phyloP scores from a whole-genome alignment of 768 basidiomycete species.

The Boletellus sp. region DNA sequence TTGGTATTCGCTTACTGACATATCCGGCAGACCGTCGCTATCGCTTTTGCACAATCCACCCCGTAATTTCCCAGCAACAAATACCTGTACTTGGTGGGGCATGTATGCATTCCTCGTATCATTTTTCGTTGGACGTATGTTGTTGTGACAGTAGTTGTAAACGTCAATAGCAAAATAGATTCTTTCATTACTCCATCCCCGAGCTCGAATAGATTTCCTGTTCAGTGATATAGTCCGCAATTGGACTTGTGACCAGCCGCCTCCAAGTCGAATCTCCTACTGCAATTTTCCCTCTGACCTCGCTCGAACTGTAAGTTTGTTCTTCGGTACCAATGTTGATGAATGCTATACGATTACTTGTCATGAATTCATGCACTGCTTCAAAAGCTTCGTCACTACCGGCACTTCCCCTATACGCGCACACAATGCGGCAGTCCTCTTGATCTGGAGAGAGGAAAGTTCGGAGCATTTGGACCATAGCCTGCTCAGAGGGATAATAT shows the following conservation, averaged over 20 bases:
- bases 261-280: constrained; percentile 39
- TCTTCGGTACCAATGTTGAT: constrained; percentile 58
- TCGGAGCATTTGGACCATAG: constrained; percentile 55
- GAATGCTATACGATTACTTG: constrained; percentile 49
- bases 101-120: constrained; percentile 2
- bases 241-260: constrained; percentile 40
- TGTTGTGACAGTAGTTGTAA: constrained; percentile 2
- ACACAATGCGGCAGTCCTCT: constrained; percentile 62
- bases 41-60: constrained; percentile 82
- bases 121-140: neutral
- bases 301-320: constrained; percentile 65
- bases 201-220: constrained; percentile 41
- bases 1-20: constrained; percentile 14
- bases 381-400: constrained; percentile 19
- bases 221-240: constrained; percentile 51
- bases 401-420: constrained; percentile 50
- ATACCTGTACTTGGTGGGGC: constrained; percentile 1
- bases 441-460: constrained; percentile 55
- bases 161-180: constrained; percentile 12
- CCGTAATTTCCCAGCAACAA: constrained; percentile 9
- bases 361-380: constrained; percentile 47
- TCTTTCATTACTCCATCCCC: constrained; percentile 2
- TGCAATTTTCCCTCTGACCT: constrained; percentile 43
- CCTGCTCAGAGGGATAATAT: constrained; percentile 57
- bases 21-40: constrained; percentile 63